Evolutionary conservation across 2,329 filamentous ascomycete genomes (phyloP).

Genomic region (Aspergillus japonicus): DNA sequence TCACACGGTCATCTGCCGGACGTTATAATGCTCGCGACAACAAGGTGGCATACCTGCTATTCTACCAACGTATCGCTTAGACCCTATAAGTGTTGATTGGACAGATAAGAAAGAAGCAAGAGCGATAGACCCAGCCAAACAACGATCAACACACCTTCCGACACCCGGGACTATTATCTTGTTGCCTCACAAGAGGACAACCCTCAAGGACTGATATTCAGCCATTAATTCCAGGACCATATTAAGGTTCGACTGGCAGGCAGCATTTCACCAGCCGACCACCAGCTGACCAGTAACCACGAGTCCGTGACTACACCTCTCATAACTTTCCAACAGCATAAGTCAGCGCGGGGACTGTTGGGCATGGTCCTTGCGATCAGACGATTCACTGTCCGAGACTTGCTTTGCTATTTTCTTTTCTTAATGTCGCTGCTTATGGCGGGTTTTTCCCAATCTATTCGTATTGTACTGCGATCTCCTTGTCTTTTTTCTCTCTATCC

Average conservation of each 20-base stretch:
- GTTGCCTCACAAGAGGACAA: background rate
- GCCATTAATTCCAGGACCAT: background rate
- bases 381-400: background rate
- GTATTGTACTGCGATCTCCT: constrained; percentile 3
- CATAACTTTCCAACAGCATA: background rate
- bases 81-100: background rate
- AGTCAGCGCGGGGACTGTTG: background rate
- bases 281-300: background rate
- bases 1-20: constrained; percentile 55
- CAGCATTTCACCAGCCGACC: background rate
- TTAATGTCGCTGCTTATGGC: constrained; percentile 1
- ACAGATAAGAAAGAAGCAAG: background rate
- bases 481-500: no score
- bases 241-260: background rate
- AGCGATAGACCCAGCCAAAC: background rate
- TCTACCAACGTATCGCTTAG: constrained; percentile 74
- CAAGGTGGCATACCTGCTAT: constrained; percentile 94
- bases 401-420: background rate
- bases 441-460: constrained; percentile 5
- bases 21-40: constrained; percentile 74
- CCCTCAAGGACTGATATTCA: background rate
- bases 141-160: background rate
- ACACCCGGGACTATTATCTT: background rate
- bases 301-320: background rate
- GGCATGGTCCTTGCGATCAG: background rate